Evolutionary conservation across 371 early-diverging fungal species (phyloP).

Genomic region (Syncephalis plumigaleata): DNA sequence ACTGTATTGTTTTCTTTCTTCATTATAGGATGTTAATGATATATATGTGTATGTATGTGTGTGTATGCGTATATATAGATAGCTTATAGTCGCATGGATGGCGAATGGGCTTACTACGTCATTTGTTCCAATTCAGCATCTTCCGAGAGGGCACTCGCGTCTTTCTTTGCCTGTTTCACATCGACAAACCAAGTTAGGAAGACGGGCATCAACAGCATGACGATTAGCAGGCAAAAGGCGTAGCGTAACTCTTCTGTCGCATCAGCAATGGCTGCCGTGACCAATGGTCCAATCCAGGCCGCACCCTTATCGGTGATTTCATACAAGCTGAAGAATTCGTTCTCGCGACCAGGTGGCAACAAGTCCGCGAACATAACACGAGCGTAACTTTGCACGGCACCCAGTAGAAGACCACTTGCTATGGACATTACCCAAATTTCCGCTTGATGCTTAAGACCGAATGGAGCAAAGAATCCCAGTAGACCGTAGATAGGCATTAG

Average conservation of each 20-base stretch:
- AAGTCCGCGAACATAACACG: conserved; percentile 23
- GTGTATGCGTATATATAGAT: too few species aligned
- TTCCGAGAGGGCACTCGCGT: conserved; percentile 11
- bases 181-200: conserved; percentile 19
- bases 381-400: conserved; percentile 27
- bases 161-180: conserved; percentile 22
- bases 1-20: too few species aligned
- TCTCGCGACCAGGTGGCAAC: conserved; percentile 24
- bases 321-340: conserved; percentile 31
- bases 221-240: conserved; percentile 22
- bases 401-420: conserved; percentile 30
- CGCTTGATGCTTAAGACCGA: conserved; percentile 19
- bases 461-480: conserved; percentile 25
- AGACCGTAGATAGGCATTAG: conserved; percentile 29
- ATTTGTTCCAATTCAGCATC: too few species aligned
- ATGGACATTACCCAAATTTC: conserved; percentile 24
- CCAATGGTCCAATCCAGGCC: conserved; percentile 39
- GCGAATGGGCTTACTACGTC: too few species aligned
- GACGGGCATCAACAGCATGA: conserved; percentile 20
- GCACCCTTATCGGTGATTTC: conserved; percentile 44
- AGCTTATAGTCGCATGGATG: too few species aligned
- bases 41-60: too few species aligned
- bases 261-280: conserved; percentile 28
- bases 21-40: too few species aligned
- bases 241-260: conserved; percentile 16